phyloP scores from a whole-genome alignment of 495 filamentous ascomycete species.

The Cladorrhinum samala region DNA sequence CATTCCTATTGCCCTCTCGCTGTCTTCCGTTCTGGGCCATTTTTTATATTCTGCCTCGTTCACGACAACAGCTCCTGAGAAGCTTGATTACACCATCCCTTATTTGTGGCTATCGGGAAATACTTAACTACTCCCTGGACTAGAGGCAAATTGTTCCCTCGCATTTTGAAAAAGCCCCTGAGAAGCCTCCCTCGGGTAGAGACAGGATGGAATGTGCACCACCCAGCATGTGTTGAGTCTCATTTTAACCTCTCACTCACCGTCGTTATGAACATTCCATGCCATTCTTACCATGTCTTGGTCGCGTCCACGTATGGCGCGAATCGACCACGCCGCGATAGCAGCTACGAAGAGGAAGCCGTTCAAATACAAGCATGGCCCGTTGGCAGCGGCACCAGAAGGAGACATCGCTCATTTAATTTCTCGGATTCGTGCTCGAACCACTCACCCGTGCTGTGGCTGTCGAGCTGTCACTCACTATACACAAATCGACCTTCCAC shows the following conservation, averaged over 20 bases:
- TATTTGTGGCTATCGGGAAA: neutral
- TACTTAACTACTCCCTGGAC: neutral
- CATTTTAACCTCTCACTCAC: neutral
- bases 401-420: neutral
- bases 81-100: no score
- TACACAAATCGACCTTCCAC: neutral
- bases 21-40: no score
- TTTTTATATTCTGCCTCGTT: no score
- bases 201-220: neutral
- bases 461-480: neutral
- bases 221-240: neutral
- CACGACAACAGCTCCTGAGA: no score
- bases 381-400: neutral
- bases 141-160: no score
- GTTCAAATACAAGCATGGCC: neutral
- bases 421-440: no score
- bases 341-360: neutral
- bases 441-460: no score
- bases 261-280: constrained; percentile 2
- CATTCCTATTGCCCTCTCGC: no score
- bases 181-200: neutral
- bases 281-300: neutral
- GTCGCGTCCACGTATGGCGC: neutral
- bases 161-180: neutral
- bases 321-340: neutral